Conservation (phyloP, 2,329 filamentous ascomycete genomes). For the Pezicula radicicola region DNA sequence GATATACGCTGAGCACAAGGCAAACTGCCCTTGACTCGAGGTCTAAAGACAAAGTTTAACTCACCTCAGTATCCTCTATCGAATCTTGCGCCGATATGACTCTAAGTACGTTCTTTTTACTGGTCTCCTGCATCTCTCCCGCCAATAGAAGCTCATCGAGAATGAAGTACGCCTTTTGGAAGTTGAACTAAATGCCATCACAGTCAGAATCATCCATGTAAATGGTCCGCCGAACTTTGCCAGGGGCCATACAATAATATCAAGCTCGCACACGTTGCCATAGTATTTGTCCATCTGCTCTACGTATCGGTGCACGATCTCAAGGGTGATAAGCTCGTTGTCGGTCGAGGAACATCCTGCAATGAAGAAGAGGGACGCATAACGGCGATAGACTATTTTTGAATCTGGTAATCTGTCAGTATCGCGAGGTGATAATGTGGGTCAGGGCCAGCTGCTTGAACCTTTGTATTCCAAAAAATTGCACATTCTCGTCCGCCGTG, state of each 20-base stretch:
- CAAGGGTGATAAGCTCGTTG: slow-evolving; percentile 96
- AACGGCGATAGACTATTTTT: slow-evolving; percentile 97
- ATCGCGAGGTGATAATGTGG: neutral
- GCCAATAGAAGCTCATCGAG: slow-evolving; percentile 93
- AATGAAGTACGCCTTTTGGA: slow-evolving; percentile 99
- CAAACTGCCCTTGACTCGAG: neutral
- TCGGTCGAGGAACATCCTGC: slow-evolving; percentile 95
- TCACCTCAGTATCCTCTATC: slow-evolving; percentile 98
- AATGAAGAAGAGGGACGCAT: slow-evolving; percentile 99
- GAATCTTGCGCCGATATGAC: slow-evolving; percentile 98
- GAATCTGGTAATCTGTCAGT: slow-evolving; percentile 61
- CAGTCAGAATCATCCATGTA: neutral
- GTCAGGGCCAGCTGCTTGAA: slow-evolving; percentile 32
- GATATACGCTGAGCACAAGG: neutral
- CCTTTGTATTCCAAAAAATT: slow-evolving; percentile 99
- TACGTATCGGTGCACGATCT: slow-evolving; percentile 98
- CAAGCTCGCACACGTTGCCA: slow-evolving; percentile 89
- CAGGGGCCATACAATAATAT: neutral
- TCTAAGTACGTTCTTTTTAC: slow-evolving; percentile 96
- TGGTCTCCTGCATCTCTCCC: slow-evolving; percentile 97
- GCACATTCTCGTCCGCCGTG: slow-evolving; percentile 96
- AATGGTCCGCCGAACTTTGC: neutral
- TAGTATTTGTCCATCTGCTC: slow-evolving; percentile 99
- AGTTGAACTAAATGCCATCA: slow-evolving; percentile 66
- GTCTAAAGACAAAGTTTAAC: slow-evolving; percentile 14